Conservation (phyloP, 2,329 filamentous ascomycete species). For the Endocalyx cinctus region DNA sequence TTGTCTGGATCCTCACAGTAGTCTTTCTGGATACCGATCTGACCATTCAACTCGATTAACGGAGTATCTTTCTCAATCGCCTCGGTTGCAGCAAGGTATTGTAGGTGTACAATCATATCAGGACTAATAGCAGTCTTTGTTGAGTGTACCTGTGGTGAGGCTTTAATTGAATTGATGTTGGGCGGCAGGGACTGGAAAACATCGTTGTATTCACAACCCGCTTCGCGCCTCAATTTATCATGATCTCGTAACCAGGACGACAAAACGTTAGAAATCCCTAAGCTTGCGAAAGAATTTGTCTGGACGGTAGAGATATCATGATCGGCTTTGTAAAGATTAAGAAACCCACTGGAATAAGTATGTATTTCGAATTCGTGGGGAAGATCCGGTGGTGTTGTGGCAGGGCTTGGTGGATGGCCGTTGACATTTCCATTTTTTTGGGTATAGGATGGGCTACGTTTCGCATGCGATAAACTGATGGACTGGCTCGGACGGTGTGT, state of each 20-base stretch:
- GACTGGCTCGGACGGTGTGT: constrained; percentile 76
- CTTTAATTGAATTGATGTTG: constrained; percentile 38
- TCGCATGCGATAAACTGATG: constrained; percentile 61
- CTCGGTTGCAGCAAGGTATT: constrained; percentile 51
- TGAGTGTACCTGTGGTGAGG: constrained; percentile 45
- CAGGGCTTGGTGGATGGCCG: constrained; percentile 65
- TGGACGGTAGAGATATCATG: constrained; percentile 54
- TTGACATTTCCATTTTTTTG: constrained; percentile 57
- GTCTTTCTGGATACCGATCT: constrained; percentile 68
- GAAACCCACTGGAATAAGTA: constrained; percentile 70
- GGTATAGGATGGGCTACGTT: constrained; percentile 60
- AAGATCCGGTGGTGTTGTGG: constrained; percentile 66
- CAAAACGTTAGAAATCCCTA: constrained; percentile 70
- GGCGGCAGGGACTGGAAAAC: constrained; percentile 58
- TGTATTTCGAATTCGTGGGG: constrained; percentile 60
- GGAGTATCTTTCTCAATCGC: constrained; percentile 54
- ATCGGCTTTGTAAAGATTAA: constrained; percentile 64
- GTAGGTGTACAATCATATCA: constrained; percentile 64
- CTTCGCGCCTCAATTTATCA: constrained; percentile 62
- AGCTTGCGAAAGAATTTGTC: constrained; percentile 73
- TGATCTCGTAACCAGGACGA: constrained; percentile 75
- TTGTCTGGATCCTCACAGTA: constrained; percentile 65
- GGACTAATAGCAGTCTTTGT: constrained; percentile 41
- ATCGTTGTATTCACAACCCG: constrained; percentile 60
- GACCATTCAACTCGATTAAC: constrained; percentile 70